These are phyloP conservation scores for Arbutus unedo DNA, from an alignment of 148 eudicot species.

Conservation along the genomic window DNA sequence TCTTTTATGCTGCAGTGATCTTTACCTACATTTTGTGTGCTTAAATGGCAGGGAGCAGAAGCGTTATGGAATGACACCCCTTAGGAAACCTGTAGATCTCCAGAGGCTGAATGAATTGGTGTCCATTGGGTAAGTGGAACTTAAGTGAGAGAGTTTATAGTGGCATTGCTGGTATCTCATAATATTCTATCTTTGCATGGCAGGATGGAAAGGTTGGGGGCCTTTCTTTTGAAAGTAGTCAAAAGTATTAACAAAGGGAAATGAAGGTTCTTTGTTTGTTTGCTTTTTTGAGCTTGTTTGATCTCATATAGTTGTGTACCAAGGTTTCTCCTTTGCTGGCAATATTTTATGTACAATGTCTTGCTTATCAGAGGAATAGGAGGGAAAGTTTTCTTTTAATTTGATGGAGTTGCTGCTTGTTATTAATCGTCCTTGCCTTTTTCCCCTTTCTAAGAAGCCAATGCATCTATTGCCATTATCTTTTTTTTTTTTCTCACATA, in stretches of 20 bases:
- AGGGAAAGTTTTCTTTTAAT: not conserved
- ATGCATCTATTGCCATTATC: not conserved
- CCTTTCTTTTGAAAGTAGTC: not conserved
- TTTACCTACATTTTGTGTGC: constrained; percentile 8
- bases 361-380: not conserved
- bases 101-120: constrained; percentile 49
- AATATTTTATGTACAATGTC: not conserved
- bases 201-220: not conserved
- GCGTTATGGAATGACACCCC: constrained; percentile 69
- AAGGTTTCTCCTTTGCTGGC: not conserved
- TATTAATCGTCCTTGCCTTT: not conserved
- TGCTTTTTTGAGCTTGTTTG: not conserved
- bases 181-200: not conserved
- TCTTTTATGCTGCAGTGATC: constrained; percentile 7
- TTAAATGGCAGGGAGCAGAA: constrained; percentile 71
- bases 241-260: not conserved
- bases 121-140: constrained; percentile 58
- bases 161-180: not conserved
- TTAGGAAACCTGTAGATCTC: constrained; percentile 76
- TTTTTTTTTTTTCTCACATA: not conserved
- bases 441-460: no score
- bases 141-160: not conserved
- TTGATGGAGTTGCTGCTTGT: not conserved
- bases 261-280: not conserved
- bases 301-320: not conserved